Base-by-base conservation (phyloP, 1,139 yeast species). In the Arxiozyma bovina region DNA sequence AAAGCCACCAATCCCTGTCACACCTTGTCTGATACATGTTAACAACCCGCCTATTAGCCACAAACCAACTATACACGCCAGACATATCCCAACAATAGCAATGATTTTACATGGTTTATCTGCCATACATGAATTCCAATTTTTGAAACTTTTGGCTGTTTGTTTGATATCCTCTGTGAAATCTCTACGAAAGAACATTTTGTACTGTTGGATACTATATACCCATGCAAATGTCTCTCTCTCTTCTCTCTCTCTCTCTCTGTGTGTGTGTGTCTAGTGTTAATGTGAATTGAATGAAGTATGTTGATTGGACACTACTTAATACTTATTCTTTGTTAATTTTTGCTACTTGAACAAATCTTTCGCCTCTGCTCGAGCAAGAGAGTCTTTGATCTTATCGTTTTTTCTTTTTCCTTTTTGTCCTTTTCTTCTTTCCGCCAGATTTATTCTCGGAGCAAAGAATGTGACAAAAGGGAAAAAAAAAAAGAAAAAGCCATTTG, bases 121-220 rank as follows among this genome's bases (percentile, higher is more conserved):
- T 63, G 78, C 83, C 94, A 86, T 86, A 71, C 96, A 87, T 2
- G 87, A 79, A 65, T 84, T 81, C 94, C 95, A 87, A 49, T 71
- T 64, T 62, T 74, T 79, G 73, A 85, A 85, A 2, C 88, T 74
- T 22, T 77, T 65, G 9, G 82, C 84, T 0, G 86, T 81, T 27
- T 52, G 54, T 20, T 56, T 55, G 0, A 64, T 60, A 50, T 61
- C 65, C 40, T 61, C 59, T 17, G 62, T 53, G 50, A 48, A 52
- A 8, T 38, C 50, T 34, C 67, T 58, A 21, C 48, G 43, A n/a
- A 21, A 25, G 17, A 41, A 5, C 45, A 41, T 34, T 12, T 34
- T 34, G 4, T 3, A 15, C 11, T 34, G n/a, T 34, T 34, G 4
- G 40, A 34, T 34, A 15, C n/a, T n/a, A 34, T 15, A 8, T 34